A percentile compares a stretch with the other conserved stretches of the same genome.
These are phyloP conservation scores for Porpolomopsis calyptriformis DNA, from an alignment of 768 basidiomycete genomes.

Conservation along the genomic window DNA sequence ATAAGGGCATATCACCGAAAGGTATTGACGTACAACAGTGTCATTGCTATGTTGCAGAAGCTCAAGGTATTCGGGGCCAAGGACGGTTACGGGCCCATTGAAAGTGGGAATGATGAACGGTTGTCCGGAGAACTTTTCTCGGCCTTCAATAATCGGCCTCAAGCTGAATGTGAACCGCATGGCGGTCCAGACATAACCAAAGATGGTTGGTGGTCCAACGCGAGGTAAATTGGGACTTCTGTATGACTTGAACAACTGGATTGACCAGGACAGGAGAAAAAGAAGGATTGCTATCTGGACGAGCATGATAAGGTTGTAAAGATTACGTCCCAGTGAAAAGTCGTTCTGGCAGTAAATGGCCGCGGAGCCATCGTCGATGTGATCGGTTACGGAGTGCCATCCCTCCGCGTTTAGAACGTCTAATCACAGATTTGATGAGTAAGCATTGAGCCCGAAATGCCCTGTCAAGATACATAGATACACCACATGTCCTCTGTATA, in stretches of 20 bases:
- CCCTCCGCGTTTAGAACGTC: too few relatives aligned
- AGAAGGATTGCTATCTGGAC: background rate
- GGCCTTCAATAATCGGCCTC: constrained; percentile 21
- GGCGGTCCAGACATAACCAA: constrained; percentile 27
- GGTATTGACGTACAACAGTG: constrained; percentile 18
- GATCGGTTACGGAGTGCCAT: too few relatives aligned
- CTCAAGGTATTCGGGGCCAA: constrained; percentile 24
- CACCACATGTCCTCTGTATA: too few relatives aligned
- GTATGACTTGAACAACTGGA: background rate
- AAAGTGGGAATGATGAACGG: constrained; percentile 29
- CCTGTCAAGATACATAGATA: too few relatives aligned
- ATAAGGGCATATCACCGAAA: background rate
- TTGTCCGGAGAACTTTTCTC: constrained; percentile 17
- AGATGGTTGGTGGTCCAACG: constrained; percentile 23
- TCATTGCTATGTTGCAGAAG: constrained; percentile 24
- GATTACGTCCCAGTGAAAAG: too few relatives aligned
- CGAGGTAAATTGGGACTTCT: constrained; percentile 14
- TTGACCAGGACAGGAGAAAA: background rate
- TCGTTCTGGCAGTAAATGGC: too few relatives aligned
- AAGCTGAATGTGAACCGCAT: constrained; percentile 24
- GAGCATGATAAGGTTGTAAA: background rate
- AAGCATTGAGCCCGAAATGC: too few relatives aligned
- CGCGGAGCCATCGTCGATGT: too few relatives aligned
- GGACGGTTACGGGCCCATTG: constrained; percentile 25
- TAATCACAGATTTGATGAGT: too few relatives aligned